Conservation (phyloP, 2,329 filamentous ascomycete species). For the Didymella keratinophila region DNA sequence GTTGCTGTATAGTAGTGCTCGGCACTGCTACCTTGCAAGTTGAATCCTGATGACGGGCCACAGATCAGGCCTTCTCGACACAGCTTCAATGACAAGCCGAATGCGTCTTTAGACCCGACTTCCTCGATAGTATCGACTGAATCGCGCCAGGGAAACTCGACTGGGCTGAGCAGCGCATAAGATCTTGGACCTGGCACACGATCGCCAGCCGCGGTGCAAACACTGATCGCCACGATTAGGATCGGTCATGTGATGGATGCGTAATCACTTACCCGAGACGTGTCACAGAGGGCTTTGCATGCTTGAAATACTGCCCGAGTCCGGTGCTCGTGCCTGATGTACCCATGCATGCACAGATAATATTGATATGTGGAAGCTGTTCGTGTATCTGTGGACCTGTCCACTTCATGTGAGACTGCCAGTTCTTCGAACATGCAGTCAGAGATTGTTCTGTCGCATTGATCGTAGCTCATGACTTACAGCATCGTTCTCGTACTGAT, state of each 20-base stretch:
- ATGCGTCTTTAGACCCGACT: constrained; percentile 64
- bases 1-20: no score
- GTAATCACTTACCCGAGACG: constrained; percentile 26
- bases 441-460: not conserved
- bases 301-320: constrained; percentile 34
- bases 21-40: constrained; percentile 56
- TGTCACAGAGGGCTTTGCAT: constrained; percentile 28
- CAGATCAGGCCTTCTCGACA: constrained; percentile 66
- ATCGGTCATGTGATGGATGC: not conserved
- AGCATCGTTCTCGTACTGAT: constrained; percentile 64
- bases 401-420: constrained; percentile 65
- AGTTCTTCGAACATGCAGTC: constrained; percentile 50
- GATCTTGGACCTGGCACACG: constrained; percentile 65
- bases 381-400: constrained; percentile 66
- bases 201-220: constrained; percentile 66
- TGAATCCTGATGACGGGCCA: constrained; percentile 69
- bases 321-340: constrained; percentile 56
- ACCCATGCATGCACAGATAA: constrained; percentile 66
- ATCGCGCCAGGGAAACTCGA: constrained; percentile 66
- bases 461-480: constrained; percentile 10
- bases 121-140: constrained; percentile 65
- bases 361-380: constrained; percentile 64
- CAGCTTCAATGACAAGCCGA: constrained; percentile 61
- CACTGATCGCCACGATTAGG: constrained; percentile 47
- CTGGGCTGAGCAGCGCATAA: constrained; percentile 59